Evolutionary conservation across 192 early-diverging fungal genomes (phyloP).

Genomic region (Dispira parvispora): DNA sequence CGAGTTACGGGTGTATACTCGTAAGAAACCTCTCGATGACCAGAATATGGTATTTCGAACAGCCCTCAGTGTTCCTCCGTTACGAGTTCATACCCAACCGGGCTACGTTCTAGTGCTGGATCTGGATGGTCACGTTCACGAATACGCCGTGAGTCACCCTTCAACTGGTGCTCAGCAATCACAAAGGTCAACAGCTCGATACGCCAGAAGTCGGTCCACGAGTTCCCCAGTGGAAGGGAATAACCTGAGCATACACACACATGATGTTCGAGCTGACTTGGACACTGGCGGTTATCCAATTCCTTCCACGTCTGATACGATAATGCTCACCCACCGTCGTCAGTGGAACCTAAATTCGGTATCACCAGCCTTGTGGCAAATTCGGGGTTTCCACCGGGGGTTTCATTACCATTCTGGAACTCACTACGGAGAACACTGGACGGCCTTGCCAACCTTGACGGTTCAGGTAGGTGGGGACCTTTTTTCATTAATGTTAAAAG

Average conservation of each 20-base stretch:
- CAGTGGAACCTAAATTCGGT: conserved; percentile 1
- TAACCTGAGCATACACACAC: no score
- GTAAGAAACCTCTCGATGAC: neutral
- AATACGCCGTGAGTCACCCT: neutral
- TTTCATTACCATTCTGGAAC: neutral
- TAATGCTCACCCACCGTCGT: neutral
- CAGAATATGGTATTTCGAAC: neutral
- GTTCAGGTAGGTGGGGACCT: neutral
- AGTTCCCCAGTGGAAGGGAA: no score
- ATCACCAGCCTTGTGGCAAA: neutral
- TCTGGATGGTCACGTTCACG: neutral
- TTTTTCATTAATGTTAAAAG: neutral
- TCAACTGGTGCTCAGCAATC: neutral
- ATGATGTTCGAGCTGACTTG: no score
- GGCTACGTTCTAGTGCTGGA: neutral
- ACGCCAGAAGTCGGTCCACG: neutral
- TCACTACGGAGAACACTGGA: no score
- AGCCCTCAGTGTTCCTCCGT: neutral
- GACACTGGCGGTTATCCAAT: no score
- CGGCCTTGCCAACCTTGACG: neutral
- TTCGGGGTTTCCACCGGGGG: neutral
- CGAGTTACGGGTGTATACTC: conserved; percentile 3
- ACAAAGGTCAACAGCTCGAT: neutral
- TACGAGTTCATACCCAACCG: neutral
- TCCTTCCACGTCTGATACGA: no score